Evolutionary conservation across 1,284 basidiomycete genomes (phyloP), one percentile per base, ranked within the genome.

Genomic region (Xerocomus alliaceus): DNA sequence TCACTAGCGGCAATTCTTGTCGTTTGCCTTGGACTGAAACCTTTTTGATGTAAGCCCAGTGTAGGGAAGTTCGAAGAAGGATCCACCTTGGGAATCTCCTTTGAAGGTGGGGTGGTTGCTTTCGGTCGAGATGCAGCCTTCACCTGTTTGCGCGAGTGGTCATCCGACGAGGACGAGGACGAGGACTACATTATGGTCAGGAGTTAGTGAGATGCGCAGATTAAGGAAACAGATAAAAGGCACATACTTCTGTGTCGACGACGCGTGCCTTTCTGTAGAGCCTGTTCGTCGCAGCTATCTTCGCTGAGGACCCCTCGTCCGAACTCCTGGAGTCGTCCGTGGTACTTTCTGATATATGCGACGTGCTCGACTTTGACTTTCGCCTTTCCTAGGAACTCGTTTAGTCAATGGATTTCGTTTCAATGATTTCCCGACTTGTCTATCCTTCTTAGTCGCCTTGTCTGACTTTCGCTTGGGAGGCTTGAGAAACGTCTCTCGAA

Each of bases 401-500:
- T 72, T 31, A 73, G 59, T 20, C 17, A 49, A 46, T 41, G n/a
- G 9, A 49, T 41, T 49, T 45, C 44, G 3, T 24, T 32, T 34
- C 34, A 31, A 60, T 7, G 6, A 22, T 29, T 51, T 41, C 18
- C 55, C 4, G 4, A 71, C 62, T 62, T 69, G 52, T 58, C 51
- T 58, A 8, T 62, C 58, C 56, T 48, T 58, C 34, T 61, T 61
- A 41, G 57, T 54, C 12, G 35, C 63, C 50, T 70, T 69, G 65
- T 73, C 68, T n/a, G 64, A 64, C 65, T 64, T 73, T 56, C 56
- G 61, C 58, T 62, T 74, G 55, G 65, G 64, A 17, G 73, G 67
- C 46, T 77, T 74, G n/a, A 71, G 61, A 58, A 80, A 83, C 45
- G 79, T 79, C 42, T 75, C 72, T 13, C 72, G 71, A 65, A 85